A percentile compares a stretch with the other conserved stretches of the same genome.
Conservation (phyloP, 2,329 filamentous ascomycete genomes). For the Penicillium glabrum region DNA sequence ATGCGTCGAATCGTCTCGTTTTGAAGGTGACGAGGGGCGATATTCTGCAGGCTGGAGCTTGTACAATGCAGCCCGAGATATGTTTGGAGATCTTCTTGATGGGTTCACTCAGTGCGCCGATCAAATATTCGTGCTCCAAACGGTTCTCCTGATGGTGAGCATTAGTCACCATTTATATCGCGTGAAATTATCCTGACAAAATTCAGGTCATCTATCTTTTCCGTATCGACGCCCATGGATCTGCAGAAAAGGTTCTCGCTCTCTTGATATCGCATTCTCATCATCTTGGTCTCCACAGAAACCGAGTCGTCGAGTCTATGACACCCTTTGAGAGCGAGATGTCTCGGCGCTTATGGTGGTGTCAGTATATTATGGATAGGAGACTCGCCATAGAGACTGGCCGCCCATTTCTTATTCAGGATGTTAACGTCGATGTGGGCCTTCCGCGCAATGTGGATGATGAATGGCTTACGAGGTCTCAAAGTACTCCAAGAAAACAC, state of each 20-base stretch:
- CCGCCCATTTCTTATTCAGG: constrained; percentile 27
- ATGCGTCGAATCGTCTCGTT: constrained; percentile 21
- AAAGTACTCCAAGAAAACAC: not conserved
- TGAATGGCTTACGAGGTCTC: constrained; percentile 10
- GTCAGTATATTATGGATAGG: constrained; percentile 25
- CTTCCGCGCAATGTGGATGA: constrained; percentile 18
- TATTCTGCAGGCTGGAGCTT: constrained; percentile 28
- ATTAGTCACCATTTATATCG: not conserved
- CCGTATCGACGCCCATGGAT: constrained; percentile 16
- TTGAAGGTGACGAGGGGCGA: constrained; percentile 8
- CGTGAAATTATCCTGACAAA: not conserved
- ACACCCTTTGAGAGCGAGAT: constrained; percentile 21
- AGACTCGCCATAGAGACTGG: constrained; percentile 26
- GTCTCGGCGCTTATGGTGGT: constrained; percentile 31
- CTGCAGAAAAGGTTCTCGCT: constrained; percentile 17
- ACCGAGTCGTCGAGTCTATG: constrained; percentile 14
- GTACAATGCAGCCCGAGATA: constrained; percentile 20
- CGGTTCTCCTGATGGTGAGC: not conserved
- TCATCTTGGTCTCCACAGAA: constrained; percentile 23
- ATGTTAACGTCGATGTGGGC: constrained; percentile 22
- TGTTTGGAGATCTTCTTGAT: constrained; percentile 2
- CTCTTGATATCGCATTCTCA: constrained; percentile 22
- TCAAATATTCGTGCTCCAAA: constrained; percentile 2
- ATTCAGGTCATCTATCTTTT: constrained; percentile 23
- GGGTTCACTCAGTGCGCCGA: constrained; percentile 15